Percentiles rank a stretch among this genome's conserved stretches.
phyloP scores from a whole-genome alignment of 2,329 filamentous ascomycete genomes.

The Fusarium buharicum region DNA sequence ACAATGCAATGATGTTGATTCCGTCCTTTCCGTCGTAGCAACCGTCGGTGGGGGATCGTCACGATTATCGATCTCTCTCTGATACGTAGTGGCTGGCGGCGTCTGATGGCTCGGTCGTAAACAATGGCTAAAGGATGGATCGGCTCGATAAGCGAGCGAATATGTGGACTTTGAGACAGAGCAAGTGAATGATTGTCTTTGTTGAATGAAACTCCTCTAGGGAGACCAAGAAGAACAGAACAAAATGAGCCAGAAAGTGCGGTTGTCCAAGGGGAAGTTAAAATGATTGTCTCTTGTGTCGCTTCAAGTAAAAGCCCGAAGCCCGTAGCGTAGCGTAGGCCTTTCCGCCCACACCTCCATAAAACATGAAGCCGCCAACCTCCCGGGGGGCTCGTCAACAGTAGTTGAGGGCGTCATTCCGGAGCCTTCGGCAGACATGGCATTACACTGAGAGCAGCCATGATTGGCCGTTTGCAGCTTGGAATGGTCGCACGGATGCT shows the following conservation, averaged over 20 bases:
- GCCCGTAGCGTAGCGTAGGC: no score
- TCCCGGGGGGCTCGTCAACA: constrained; percentile 6
- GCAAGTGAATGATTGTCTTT: constrained; percentile 39
- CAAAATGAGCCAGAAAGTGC: constrained; percentile 4
- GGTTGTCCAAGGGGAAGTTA: constrained; percentile 6
- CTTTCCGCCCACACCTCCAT: background rate
- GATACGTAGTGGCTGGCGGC: no score
- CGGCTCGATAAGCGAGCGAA: constrained; percentile 38
- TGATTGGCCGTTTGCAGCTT: constrained; percentile 19
- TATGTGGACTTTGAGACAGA: constrained; percentile 20
- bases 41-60: constrained; percentile 35
- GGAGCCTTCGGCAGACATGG: constrained; percentile 36
- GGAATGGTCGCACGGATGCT: constrained; percentile 2
- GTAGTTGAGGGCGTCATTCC: constrained; percentile 32
- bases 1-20: constrained; percentile 1
- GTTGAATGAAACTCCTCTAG: constrained; percentile 19
- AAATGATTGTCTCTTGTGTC: constrained; percentile 16
- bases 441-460: constrained; percentile 14
- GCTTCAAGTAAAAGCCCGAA: constrained; percentile 9
- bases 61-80: constrained; percentile 15
- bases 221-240: constrained; percentile 5
- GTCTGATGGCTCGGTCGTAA: constrained; percentile 10
- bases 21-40: constrained; percentile 7
- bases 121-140: background rate
- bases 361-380: constrained; percentile 10